Evolutionary conservation across 2,329 filamentous ascomycete species (phyloP).

Genomic region (Fusarium austroafricanum): DNA sequence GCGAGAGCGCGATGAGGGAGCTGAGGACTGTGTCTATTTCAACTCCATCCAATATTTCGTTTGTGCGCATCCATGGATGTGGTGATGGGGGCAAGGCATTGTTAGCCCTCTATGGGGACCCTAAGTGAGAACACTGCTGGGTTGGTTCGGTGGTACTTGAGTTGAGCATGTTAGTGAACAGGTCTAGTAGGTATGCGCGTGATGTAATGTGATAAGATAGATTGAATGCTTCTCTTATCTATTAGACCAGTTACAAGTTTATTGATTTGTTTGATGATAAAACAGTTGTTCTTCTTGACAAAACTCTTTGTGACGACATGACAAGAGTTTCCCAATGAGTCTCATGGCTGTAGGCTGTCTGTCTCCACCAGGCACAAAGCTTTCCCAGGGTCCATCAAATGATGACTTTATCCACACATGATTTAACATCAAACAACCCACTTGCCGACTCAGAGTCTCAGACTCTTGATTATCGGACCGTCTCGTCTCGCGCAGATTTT

Average conservation of each 20-base stretch:
- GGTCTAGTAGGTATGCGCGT: too few relatives aligned
- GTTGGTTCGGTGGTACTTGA: not conserved
- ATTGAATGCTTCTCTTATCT: not conserved
- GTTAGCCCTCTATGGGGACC: not conserved
- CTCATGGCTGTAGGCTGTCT: not conserved
- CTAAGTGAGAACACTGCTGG: not conserved
- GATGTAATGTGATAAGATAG: not conserved
- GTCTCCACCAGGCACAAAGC: not conserved
- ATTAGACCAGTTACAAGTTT: not conserved
- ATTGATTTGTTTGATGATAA: slow-evolving; percentile 1
- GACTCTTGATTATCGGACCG: slow-evolving; percentile 35
- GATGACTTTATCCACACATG: slow-evolving; percentile 18
- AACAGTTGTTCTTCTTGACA: not conserved
- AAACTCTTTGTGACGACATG: slow-evolving; percentile 4
- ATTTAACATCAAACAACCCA: slow-evolving; percentile 30
- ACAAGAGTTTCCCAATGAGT: not conserved
- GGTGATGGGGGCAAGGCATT: slow-evolving; percentile 7
- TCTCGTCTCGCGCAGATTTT: slow-evolving; percentile 29
- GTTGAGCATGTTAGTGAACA: not conserved
- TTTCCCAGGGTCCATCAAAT: slow-evolving; percentile 19
- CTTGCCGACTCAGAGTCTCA: slow-evolving; percentile 5
- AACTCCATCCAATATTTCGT: slow-evolving; percentile 7
- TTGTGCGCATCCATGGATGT: slow-evolving; percentile 11
- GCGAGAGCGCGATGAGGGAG: slow-evolving; percentile 12
- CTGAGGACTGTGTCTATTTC: slow-evolving; percentile 4